A percentile compares a stretch with the other conserved stretches of the same genome.
These are phyloP conservation scores for Rhizophagus sp. DNA, from an alignment of 192 early-diverging fungal species.

Conservation along the genomic window DNA sequence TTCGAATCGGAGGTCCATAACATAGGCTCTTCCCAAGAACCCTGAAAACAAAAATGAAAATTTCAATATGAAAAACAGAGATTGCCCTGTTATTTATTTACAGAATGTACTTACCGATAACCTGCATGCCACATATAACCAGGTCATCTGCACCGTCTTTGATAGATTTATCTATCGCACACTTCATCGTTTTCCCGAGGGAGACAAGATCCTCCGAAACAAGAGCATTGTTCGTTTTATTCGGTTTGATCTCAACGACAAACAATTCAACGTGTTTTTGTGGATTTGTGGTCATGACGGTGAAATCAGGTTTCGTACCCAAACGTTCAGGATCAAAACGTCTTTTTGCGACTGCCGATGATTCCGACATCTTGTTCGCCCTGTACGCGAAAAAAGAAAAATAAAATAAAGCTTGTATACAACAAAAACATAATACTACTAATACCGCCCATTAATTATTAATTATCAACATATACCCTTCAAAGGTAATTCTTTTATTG, in stretches of 20 bases:
- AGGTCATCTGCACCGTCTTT: slow-evolving; percentile 18
- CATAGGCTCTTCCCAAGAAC: slow-evolving; percentile 27
- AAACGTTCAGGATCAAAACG: slow-evolving; percentile 16
- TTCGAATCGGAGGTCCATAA: slow-evolving; percentile 19
- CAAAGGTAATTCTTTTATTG: slow-evolving; percentile 8
- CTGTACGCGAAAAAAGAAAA: slow-evolving; percentile 16
- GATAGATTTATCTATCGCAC: slow-evolving; percentile 16
- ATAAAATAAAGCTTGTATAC: not conserved
- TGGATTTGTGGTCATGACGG: slow-evolving; percentile 16
- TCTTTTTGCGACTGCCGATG: slow-evolving; percentile 8
- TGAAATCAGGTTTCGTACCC: slow-evolving; percentile 21
- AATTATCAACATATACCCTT: slow-evolving; percentile 23
- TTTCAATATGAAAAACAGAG: slow-evolving; percentile 18
- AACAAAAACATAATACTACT: not conserved
- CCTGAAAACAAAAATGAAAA: slow-evolving; percentile 18
- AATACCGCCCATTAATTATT: not conserved
- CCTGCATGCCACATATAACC: slow-evolving; percentile 23
- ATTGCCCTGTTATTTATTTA: not conserved
- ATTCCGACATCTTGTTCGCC: slow-evolving; percentile 21
- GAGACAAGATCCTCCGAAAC: slow-evolving; percentile 13
- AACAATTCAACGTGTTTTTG: slow-evolving; percentile 19
- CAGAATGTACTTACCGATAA: slow-evolving; percentile 16
- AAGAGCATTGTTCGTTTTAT: not conserved
- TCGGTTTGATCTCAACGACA: slow-evolving; percentile 19
- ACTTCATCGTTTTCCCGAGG: slow-evolving; percentile 23